Evolutionary conservation across 139 green algal species (phyloP), one percentile per base, ranked within the genome.

Genomic region (Chlorella sp.): DNA sequence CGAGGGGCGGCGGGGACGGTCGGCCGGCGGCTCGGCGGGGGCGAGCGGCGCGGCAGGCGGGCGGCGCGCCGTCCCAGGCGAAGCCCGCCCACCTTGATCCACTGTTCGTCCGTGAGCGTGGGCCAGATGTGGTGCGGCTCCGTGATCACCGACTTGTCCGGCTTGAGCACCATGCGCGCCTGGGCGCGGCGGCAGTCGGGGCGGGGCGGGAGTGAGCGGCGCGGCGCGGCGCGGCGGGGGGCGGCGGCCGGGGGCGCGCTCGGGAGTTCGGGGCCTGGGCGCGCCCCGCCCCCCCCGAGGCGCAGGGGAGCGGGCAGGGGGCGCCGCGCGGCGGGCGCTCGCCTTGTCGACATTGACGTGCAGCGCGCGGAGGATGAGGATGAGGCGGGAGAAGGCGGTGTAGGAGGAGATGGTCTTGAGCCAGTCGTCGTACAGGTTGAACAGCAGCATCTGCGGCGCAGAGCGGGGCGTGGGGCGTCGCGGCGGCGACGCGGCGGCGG

Each of bases 341-440:
- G 73, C 58, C 92, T 99, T 99, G 80, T 99, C 96, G 41, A 94
- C 91, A 84, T 98, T 98, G 68, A 99, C 95, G 83, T 99, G 96
- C 77, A 99, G 90, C 29, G 96, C 92, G 45, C 95, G 85, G 76
- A 99, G 91, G 85, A 99, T 99, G 70, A 99, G 92, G 74, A 99
- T 96, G 42, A 99, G 91, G 46, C 96, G 86, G 15, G 87, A 96
- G 89, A 99, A 99, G 63, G 96, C 96, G 19, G 96, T 99, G 93
- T 99, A 99, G 43, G 89, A 95, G 59, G 84, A 95, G 79, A 99
- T 96, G 50, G 92, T 96, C 77, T 95, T 95, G 50, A 98, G 90
- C 94, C 96, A 99, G 93, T 99, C 96, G 82, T 99, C 96, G 87
- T 99, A 99, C 81, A 99, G 93, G 93, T 99, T 99, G 92, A 99